A percentile compares a stretch with the other conserved stretches of the same genome.
Conservation (phyloP, 2,329 filamentous ascomycete species). For the Bipolaris sorokiniana region DNA sequence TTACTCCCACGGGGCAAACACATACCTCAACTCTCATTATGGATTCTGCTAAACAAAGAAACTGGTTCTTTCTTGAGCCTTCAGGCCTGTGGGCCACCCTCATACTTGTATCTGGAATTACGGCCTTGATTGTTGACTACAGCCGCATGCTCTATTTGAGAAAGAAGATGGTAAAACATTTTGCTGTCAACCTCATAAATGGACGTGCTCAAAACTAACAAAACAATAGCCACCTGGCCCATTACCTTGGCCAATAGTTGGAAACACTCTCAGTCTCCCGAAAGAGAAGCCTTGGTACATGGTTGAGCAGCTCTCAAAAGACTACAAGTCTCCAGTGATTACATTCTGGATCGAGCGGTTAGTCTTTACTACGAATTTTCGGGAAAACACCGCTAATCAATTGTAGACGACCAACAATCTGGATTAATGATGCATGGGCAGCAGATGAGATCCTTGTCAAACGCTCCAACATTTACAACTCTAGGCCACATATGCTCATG, state of each 20-base stretch:
- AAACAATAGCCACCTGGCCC: constrained; percentile 60
- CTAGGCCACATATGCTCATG: constrained; percentile 56
- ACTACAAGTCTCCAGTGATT: constrained; percentile 57
- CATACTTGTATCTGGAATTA: constrained; percentile 3
- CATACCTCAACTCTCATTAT: background rate
- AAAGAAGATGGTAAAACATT: constrained; percentile 51
- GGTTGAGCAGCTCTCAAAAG: constrained; percentile 60
- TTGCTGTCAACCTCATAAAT: background rate
- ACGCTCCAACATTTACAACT: constrained; percentile 59
- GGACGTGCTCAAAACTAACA: background rate
- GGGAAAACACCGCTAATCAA: background rate
- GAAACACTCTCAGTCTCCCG: constrained; percentile 62
- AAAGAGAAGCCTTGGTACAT: constrained; percentile 64
- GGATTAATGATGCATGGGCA: constrained; percentile 54
- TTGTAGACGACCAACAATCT: constrained; percentile 42
- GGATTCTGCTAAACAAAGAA: background rate
- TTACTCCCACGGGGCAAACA: no score
- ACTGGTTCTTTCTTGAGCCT: background rate
- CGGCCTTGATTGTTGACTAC: constrained; percentile 51
- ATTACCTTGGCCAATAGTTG: constrained; percentile 60
- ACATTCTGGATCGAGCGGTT: constrained; percentile 60
- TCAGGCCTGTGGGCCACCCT: background rate
- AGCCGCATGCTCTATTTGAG: constrained; percentile 57
- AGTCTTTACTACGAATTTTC: background rate
- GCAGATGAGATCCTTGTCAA: constrained; percentile 62